Evolutionary conservation across 1,284 basidiomycete genomes (phyloP).

Genomic region (Athelia sp.): DNA sequence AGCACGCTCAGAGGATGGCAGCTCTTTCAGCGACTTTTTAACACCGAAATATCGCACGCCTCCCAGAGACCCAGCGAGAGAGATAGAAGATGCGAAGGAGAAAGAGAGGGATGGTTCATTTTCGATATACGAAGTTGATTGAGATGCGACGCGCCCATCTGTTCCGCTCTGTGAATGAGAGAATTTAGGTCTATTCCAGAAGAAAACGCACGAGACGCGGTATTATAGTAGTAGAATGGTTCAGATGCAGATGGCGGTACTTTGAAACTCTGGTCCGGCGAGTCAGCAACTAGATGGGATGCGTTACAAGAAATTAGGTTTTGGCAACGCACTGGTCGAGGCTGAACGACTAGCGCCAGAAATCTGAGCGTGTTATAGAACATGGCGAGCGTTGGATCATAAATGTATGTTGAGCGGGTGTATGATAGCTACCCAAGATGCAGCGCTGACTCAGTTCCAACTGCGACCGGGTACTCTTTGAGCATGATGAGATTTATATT

Average conservation of each 20-base stretch:
- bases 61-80: background rate
- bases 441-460: too few relatives aligned
- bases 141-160: too few relatives aligned
- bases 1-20: background rate
- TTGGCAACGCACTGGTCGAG: background rate
- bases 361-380: background rate
- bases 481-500: too few relatives aligned
- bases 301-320: background rate
- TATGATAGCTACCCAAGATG: too few relatives aligned
- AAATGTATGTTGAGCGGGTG: too few relatives aligned
- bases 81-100: background rate
- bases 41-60: background rate
- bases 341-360: background rate
- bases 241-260: background rate
- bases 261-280: background rate
- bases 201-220: background rate
- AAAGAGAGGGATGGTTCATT: too few relatives aligned
- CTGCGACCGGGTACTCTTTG: too few relatives aligned
- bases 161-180: too few relatives aligned
- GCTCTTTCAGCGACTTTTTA: background rate
- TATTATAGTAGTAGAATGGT: constrained; percentile 1
- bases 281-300: background rate
- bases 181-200: background rate
- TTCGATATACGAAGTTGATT: too few relatives aligned
- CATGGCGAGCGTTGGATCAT: background rate